Percentiles rank a stretch among this genome's conserved stretches.
Conservation (phyloP, 2,329 filamentous ascomycete species). For the Trichoderma lentiforme region DNA sequence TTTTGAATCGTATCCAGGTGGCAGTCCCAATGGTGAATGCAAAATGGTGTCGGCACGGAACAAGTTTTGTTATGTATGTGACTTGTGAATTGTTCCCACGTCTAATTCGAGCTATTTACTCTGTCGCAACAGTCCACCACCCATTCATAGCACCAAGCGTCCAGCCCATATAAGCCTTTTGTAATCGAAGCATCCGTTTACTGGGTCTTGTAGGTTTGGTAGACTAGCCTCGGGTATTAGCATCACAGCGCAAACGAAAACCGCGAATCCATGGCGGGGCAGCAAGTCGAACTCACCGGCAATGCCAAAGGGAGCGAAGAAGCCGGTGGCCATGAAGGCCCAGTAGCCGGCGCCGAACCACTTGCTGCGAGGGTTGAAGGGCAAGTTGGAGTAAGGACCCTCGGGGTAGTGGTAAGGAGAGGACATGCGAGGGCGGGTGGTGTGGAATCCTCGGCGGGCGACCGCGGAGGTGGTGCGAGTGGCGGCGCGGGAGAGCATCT, state of each 20-base stretch:
- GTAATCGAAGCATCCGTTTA: slow-evolving; percentile 27
- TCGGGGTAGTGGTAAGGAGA: slow-evolving; percentile 99
- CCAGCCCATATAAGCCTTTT: slow-evolving; percentile 5
- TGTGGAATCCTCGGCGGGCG: slow-evolving; percentile 90
- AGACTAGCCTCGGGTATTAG: slow-evolving; percentile 38
- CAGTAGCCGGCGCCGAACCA: slow-evolving; percentile 83
- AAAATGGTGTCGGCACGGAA: slow-evolving; percentile 23
- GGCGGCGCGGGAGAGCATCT: slow-evolving; percentile 82
- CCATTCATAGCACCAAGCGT: slow-evolving; percentile 18
- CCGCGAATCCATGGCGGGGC: slow-evolving; percentile 7
- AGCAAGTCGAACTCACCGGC: slow-evolving; percentile 44
- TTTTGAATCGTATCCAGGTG: neutral
- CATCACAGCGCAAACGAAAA: neutral
- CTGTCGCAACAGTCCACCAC: slow-evolving; percentile 27
- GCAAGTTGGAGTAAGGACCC: slow-evolving; percentile 89
- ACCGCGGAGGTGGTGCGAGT: slow-evolving; percentile 63
- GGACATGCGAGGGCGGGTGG: slow-evolving; percentile 77
- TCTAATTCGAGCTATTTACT: slow-evolving; percentile 33
- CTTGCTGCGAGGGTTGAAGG: slow-evolving; percentile 92
- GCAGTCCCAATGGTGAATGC: neutral
- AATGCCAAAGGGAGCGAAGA: slow-evolving; percentile 61
- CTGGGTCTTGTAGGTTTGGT: slow-evolving; percentile 42
- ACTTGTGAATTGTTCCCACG: slow-evolving; percentile 27
- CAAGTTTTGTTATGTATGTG: slow-evolving; percentile 28
- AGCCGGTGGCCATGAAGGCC: slow-evolving; percentile 59